Conservation (phyloP, 352 stramenopile genomes). For the Phytophthora colocasiae region DNA sequence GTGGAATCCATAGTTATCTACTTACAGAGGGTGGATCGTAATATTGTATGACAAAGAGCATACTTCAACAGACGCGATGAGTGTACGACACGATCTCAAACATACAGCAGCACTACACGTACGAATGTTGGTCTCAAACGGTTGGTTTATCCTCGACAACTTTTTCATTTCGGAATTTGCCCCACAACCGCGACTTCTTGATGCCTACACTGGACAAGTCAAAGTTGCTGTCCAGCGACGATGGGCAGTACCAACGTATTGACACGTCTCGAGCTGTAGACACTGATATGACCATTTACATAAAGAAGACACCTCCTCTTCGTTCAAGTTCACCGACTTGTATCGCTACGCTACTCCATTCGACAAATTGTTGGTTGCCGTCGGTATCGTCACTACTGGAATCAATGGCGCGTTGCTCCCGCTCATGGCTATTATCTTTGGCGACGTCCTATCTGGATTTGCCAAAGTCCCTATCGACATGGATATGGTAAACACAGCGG, state of each 20-base stretch:
- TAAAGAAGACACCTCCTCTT: background rate
- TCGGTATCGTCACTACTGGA: constrained; percentile 33
- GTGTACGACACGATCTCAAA: background rate
- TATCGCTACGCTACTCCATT: constrained; percentile 45
- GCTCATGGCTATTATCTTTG: constrained; percentile 56
- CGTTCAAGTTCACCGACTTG: constrained; percentile 38
- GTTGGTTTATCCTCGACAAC: background rate
- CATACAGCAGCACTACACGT: background rate
- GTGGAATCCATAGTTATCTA: too few relatives aligned
- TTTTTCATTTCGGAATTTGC: constrained; percentile 6
- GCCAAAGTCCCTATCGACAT: constrained; percentile 32
- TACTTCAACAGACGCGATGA: too few relatives aligned
- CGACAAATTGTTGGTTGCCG: constrained; percentile 38
- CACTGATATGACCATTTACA: background rate
- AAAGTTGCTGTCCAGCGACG: background rate
- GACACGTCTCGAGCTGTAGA: constrained; percentile 10
- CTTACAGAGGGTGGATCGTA: too few relatives aligned
- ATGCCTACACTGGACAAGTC: constrained; percentile 10
- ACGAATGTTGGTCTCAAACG: background rate
- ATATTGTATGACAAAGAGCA: too few relatives aligned
- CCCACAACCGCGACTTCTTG: background rate
- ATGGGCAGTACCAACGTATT: constrained; percentile 8
- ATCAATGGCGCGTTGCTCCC: constrained; percentile 51
- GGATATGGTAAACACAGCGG: constrained; percentile 27
- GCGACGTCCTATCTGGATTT: constrained; percentile 44